These are phyloP conservation scores for Begonia masoniana DNA, from an alignment of 306 rosid species.

Conservation along the genomic window DNA sequence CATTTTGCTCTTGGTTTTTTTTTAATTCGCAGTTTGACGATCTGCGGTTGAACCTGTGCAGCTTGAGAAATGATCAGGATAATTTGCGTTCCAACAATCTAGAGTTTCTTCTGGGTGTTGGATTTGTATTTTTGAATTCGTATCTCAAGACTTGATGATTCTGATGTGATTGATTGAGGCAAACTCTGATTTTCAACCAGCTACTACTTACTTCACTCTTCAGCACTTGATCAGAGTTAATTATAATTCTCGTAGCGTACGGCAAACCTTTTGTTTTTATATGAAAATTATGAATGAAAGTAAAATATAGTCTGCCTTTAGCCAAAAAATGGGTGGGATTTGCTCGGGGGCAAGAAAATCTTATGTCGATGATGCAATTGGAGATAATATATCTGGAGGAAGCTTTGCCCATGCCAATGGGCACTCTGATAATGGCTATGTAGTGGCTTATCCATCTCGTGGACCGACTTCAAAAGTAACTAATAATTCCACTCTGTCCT, in stretches of 20 bases:
- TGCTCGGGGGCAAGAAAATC: slow-evolving; percentile 74
- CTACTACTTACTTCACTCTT: slow-evolving; percentile 3
- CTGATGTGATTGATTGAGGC: slow-evolving; percentile 3
- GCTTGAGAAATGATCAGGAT: slow-evolving; percentile 5
- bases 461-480: slow-evolving; percentile 28
- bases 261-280: slow-evolving; percentile 18
- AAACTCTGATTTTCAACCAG: slow-evolving; percentile 12
- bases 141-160: not conserved
- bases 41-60: slow-evolving; percentile 3
- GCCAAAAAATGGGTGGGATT: slow-evolving; percentile 68
- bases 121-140: not conserved
- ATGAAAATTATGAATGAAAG: slow-evolving; percentile 32
- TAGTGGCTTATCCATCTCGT: slow-evolving; percentile 25
- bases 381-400: slow-evolving; percentile 37
- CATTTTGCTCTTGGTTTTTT: not conserved
- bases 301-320: slow-evolving; percentile 16
- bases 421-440: slow-evolving; percentile 31
- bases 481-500: slow-evolving; percentile 25
- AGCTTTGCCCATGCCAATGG: slow-evolving; percentile 54
- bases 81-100: not conserved
- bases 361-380: slow-evolving; percentile 35
- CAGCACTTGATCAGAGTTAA: slow-evolving; percentile 1
- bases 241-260: slow-evolving; percentile 1
- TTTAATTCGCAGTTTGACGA: slow-evolving; percentile 8
- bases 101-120: too few species aligned